phyloP scores from a whole-genome alignment of 352 stramenopile species.

The Phytopythium mirpurense region DNA sequence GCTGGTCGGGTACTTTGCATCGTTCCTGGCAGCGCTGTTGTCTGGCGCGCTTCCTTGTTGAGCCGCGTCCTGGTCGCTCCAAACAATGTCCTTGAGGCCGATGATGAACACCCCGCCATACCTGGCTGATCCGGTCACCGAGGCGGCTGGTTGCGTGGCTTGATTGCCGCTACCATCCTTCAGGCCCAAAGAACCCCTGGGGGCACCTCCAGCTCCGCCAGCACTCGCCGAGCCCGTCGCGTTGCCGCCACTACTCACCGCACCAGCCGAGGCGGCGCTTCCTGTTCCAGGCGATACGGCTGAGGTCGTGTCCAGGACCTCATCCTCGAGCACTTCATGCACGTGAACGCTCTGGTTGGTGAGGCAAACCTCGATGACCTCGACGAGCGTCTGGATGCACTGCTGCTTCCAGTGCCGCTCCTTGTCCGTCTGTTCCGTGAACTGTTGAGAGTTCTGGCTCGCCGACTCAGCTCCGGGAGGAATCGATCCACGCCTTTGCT shows the following conservation, averaged over 20 bases:
- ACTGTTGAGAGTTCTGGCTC: slow-evolving; percentile 39
- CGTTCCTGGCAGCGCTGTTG: not conserved
- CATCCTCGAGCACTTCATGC: slow-evolving; percentile 59
- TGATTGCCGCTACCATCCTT: not conserved
- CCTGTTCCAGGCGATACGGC: slow-evolving; percentile 5
- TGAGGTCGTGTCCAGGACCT: slow-evolving; percentile 64
- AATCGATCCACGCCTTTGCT: not conserved
- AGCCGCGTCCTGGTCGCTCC: slow-evolving; percentile 51
- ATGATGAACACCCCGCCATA: slow-evolving; percentile 72
- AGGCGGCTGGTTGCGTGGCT: not conserved
- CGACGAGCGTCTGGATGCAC: slow-evolving; percentile 68
- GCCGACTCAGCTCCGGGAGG: not conserved
- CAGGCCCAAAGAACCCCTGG: slow-evolving; percentile 1
- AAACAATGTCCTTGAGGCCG: slow-evolving; percentile 76
- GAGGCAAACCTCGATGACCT: slow-evolving; percentile 71
- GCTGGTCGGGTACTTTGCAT: slow-evolving; percentile 11
- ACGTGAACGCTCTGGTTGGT: slow-evolving; percentile 73
- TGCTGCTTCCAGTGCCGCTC: slow-evolving; percentile 70
- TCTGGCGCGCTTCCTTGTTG: not conserved
- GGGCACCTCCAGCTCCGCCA: slow-evolving; percentile 8
- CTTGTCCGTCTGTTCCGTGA: slow-evolving; percentile 39
- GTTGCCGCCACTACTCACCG: not conserved
- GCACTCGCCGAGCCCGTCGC: not conserved
- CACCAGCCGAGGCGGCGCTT: slow-evolving; percentile 3
- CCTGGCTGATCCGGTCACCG: slow-evolving; percentile 10